Base-by-base conservation (phyloP, 257 asterid species). In the Solanum medicagineum region DNA sequence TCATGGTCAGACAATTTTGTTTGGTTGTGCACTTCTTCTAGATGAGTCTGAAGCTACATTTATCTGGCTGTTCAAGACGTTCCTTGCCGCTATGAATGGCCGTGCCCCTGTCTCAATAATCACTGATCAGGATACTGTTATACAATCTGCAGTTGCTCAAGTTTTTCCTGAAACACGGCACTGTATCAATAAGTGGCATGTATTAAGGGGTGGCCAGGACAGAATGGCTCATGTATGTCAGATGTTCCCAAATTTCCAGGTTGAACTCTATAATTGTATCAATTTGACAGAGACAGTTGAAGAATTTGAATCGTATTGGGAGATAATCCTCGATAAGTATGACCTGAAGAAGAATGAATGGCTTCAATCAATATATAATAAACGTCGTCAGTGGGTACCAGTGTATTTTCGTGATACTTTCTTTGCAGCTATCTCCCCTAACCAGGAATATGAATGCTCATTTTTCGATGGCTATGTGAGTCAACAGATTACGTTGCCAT, bases 41-140 rank as follows among this genome's bases (percentile, higher is more conserved):
- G 97, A 96, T 88, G 99, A 96, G 85, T 94, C 99, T 7, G 98
- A 94, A 91, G 91, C 95, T 85, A 86, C 98, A 11, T 96, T 91
- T 85, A 83, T 91, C 62, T 96, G 99, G 99, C 90, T 96, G 54
- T 93, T 96, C 82, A 94, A 93, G 87, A 94, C 99, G 45, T 94
- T 93, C 90, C 91, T 93, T 84, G 94, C 95, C 74, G 95, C 95
- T 66, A 94, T 96, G 99, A 89, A 89, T 85, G 91, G 90, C 79
- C 89, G 85, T 44, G 85, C 94, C 80, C 99, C 99, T 47, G 91
- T 90, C 29, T 93, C 95, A 40, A 47, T 96, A 84, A 92, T 93
- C 81, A 94, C 98, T 10, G 98, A 93, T 87, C 90, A 87, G 74
- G 97, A 95, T 89, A 89, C 87, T 87, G 88, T 87, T 49, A 91